Base-by-base conservation (phyloP, 805 yeast species). In the Metschnikowia colocasiae region DNA sequence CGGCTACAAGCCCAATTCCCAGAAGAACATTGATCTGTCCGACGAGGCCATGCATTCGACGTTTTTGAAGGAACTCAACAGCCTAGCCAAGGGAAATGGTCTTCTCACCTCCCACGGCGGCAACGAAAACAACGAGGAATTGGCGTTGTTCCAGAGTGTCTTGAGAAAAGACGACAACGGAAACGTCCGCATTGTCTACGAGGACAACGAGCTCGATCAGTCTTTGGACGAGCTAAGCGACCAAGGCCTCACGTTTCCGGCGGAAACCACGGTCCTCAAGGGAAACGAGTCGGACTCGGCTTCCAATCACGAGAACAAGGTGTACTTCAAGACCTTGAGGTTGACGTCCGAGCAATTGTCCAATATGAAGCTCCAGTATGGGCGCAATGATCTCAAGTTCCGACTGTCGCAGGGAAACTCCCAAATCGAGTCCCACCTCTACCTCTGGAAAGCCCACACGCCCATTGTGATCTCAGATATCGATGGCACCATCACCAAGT, bases 391-490 rank as follows among this genome's bases (percentile, higher is more conserved):
- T 41, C 67, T 92, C 48, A 76, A 79, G 45, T 94, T 91, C 61
- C 80, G 85, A 31, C 91, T 91, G 38, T 86, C 85, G 53, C 82
- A 85, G 57, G 95, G 96, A 22, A 85, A 81, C 54, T 88, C 97
- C 1, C 73, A 82, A 27, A 80, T 92, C 9, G 73, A 71, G 9
- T 82, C 96, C 0, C 81, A 85, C 55, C 71, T 94, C 45, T 92
- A 76, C 59, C 75, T 88, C 34, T 94, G 99, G 99, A 81, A 82
- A 53, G 76, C 83, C 55, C 75, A 81, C 48, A 83, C 85, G 0
- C 97, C 98, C 1, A 86, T 94, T 35, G 99, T 94, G 6, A 92
- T 94, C 22, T 88, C 97, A 7, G 99, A 94, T 68, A 94, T 94
- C 49, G 99, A 94, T 64, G 99, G 99, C 15, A 94, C 99, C 1